These are phyloP conservation scores for Penicillium olsonii DNA, from an alignment of 2,329 filamentous ascomycete species.

Conservation along the genomic window DNA sequence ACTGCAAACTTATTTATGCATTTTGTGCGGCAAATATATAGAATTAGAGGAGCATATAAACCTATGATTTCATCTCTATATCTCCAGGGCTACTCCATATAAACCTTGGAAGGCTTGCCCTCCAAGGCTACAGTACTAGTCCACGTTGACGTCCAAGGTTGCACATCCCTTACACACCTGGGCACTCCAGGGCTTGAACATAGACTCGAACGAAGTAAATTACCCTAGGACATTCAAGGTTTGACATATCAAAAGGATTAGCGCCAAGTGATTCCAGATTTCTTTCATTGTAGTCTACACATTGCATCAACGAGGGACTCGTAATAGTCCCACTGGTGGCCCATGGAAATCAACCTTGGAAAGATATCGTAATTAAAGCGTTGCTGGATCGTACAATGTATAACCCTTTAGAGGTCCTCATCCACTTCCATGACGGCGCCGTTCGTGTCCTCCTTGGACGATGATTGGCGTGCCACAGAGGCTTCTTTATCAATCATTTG, in stretches of 20 bases:
- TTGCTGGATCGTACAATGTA: conserved; percentile 18
- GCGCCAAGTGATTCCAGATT: neutral
- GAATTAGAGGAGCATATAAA: neutral
- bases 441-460: conserved; percentile 47
- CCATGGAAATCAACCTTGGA: conserved; percentile 5
- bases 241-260: no score
- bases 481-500: conserved; percentile 99
- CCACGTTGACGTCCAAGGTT: no score
- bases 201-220: neutral
- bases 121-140: no score
- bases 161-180: no score
- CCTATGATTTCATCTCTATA: no score
- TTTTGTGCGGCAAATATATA: conserved; percentile 15
- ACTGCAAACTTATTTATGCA: conserved; percentile 11
- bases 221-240: neutral
- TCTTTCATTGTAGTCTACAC: conserved; percentile 9
- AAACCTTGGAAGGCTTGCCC: no score
- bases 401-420: conserved; percentile 52
- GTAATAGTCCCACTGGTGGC: neutral
- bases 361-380: conserved; percentile 23
- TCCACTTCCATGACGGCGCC: conserved; percentile 67
- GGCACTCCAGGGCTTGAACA: no score
- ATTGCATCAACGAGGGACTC: neutral
- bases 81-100: no score
- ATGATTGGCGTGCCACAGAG: conserved; percentile 71